Conservation (phyloP, 148 eudicot species). For the Vaccinium corymbosum region DNA sequence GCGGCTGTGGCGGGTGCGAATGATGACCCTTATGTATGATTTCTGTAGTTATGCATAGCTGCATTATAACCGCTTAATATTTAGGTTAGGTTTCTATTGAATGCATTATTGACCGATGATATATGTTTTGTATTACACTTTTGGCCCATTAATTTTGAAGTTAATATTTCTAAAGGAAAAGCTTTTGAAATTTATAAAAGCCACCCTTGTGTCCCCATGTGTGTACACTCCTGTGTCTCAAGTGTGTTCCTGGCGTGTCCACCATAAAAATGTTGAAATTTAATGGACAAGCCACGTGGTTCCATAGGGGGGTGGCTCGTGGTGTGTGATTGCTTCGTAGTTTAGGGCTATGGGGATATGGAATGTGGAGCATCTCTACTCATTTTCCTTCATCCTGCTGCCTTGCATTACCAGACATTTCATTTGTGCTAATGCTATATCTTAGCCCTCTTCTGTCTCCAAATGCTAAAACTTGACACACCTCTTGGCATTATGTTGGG, state of each 20-base stretch:
- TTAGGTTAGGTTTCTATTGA: background rate
- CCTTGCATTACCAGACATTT: background rate
- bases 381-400: background rate
- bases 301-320: background rate
- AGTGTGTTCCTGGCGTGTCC: background rate
- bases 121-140: background rate
- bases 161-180: background rate
- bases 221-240: background rate
- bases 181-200: background rate
- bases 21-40: background rate
- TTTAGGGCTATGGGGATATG: background rate
- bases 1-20: no score
- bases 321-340: background rate
- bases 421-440: background rate
- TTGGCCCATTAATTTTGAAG: background rate
- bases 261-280: background rate
- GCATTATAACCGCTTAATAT: background rate
- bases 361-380: background rate
- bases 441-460: background rate
- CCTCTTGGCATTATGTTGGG: background rate
- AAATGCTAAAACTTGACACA: background rate
- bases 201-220: background rate
- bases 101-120: background rate
- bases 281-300: background rate
- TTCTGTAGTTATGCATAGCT: background rate